These are phyloP conservation scores for Noccaea bulbosa DNA, from an alignment of 345 rosid species.

Conservation along the genomic window DNA sequence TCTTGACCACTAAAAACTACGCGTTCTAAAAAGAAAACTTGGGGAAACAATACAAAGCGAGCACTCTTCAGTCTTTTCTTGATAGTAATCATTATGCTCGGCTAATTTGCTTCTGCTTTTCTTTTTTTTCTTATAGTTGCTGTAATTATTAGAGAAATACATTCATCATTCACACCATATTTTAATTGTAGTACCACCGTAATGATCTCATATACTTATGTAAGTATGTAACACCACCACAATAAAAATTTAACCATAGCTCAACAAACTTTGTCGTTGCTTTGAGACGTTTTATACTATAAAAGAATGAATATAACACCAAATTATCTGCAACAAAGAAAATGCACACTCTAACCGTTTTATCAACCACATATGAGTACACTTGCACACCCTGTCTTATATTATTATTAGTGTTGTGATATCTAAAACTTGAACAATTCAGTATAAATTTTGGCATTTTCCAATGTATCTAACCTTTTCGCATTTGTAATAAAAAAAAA, in stretches of 20 bases:
- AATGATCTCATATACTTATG: not conserved
- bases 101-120: slow-evolving; percentile 6
- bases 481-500: not conserved
- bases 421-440: too few species aligned
- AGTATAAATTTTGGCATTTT: not conserved
- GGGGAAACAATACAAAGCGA: slow-evolving; percentile 17
- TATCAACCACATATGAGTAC: too few species aligned
- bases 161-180: not conserved
- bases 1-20: slow-evolving; percentile 39
- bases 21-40: slow-evolving; percentile 16
- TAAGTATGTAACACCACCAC: not conserved
- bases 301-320: too few species aligned
- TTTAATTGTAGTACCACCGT: not conserved
- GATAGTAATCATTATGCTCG: slow-evolving; percentile 22
- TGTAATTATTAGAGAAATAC: not conserved
- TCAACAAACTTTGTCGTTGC: not conserved
- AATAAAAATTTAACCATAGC: not conserved
- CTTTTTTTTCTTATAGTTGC: not conserved
- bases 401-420: too few species aligned
- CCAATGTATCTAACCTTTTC: not conserved
- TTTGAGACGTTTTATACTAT: not conserved
- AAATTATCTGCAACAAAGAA: too few species aligned
- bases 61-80: slow-evolving; percentile 28
- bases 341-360: too few species aligned
- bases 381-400: too few species aligned